phyloP scores from a whole-genome alignment of 1,284 basidiomycete genomes.

The Apiotrichum sp. region DNA sequence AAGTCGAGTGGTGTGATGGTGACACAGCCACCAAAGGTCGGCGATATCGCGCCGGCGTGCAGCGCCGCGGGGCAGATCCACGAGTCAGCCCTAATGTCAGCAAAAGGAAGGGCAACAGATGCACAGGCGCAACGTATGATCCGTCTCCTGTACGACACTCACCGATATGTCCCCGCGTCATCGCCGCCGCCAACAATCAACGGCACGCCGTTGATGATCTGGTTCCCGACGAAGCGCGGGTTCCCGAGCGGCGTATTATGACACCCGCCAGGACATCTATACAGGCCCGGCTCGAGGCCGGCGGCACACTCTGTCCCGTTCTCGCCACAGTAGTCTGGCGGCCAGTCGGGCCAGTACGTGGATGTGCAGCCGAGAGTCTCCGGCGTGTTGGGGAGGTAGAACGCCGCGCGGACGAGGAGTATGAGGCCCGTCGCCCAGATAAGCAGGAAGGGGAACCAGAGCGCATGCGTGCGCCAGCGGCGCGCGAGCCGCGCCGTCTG shows the following conservation, averaged over 20 bases:
- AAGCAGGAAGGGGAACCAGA: constrained; percentile 22
- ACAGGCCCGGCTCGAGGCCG: constrained; percentile 16
- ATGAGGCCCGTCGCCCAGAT: constrained; percentile 32
- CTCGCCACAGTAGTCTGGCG: constrained; percentile 38
- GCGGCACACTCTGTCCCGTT: constrained; percentile 26
- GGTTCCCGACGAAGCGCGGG: constrained; percentile 34
- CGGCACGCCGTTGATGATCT: constrained; percentile 27
- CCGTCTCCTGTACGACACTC: constrained; percentile 4
- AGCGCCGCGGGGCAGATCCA: constrained; percentile 42
- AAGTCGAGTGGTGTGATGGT: constrained; percentile 23
- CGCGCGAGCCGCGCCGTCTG: not conserved
- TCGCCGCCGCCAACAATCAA: constrained; percentile 37
- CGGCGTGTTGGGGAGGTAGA: constrained; percentile 26
- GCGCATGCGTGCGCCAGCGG: not conserved
- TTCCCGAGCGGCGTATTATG: constrained; percentile 32
- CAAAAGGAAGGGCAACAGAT: no score
- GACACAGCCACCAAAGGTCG: constrained; percentile 34
- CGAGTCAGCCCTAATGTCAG: constrained; percentile 31
- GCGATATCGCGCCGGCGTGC: constrained; percentile 28
- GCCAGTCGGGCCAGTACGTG: constrained; percentile 35
- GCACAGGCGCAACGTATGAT: not conserved
- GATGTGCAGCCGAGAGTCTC: constrained; percentile 27
- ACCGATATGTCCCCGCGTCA: constrained; percentile 29
- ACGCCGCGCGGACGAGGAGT: constrained; percentile 35
- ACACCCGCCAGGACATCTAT: constrained; percentile 41